Evolutionary conservation across 2,329 filamentous ascomycete species (phyloP), one percentile per base, ranked within the genome.

Genomic region (Fusarium falciforme): DNA sequence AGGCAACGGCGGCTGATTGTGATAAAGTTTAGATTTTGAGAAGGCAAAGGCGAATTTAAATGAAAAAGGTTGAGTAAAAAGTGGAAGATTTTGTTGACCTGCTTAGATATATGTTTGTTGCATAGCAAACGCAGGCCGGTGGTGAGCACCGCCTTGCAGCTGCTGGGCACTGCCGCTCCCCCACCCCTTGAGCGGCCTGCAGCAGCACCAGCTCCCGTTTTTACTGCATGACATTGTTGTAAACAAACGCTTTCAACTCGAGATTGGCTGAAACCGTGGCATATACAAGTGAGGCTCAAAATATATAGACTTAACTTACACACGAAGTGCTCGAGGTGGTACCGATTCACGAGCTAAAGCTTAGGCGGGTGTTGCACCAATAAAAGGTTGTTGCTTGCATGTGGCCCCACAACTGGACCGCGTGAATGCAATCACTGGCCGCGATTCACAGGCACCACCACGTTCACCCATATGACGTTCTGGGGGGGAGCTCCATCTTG

Each of bases 401-500:
- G 44, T 25, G 49, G 49, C 60, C 60, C 64, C 67, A 72, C 63
- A 63, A 36, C 52, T 61, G 65, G 66, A 57, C 61, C 68, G 64
- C 68, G 59, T 63, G 61, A 72, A 68, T 62, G 67, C 49, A 54
- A 54, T 42, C 61, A 52, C 44, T 61, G 63, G 67, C 64, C 33
- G 68, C 64, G 68, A 68, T 47, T 54, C 20, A 44, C 58, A 64
- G 62, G 63, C 65, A 62, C 68, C 49, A 49, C 44, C 20, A 55
- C 33, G 25, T 25, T 42, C 33, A 44, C 62, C 38, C 38, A 42
- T 54, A 76, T 75, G 73, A 75, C 73, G 73, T 75, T 22, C 29
- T 33, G 8, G 52, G 33, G 33, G 42, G 42, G 20, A 69, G 62
- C 68, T 72, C 68, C 61, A 64, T 31, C 47, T 52, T 29, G 25